Evolutionary conservation across 192 early-diverging fungal species (phyloP).

Genomic region (Physocladia obscura): DNA sequence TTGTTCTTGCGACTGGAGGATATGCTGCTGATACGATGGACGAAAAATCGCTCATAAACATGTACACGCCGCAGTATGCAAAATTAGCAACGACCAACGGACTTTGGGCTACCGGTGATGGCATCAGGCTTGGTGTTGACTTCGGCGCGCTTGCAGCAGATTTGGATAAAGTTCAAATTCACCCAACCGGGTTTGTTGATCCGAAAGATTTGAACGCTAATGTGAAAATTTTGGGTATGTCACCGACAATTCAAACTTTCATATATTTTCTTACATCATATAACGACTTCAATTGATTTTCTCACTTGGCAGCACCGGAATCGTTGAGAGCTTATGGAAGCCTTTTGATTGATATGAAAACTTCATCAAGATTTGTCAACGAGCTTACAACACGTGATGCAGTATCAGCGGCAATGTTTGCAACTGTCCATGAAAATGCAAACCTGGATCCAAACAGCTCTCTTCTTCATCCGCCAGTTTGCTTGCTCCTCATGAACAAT

Average conservation of each 20-base stretch:
- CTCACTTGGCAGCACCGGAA: constrained; percentile 67
- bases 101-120: constrained; percentile 78
- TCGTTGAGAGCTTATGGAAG: constrained; percentile 82
- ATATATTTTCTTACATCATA: not conserved
- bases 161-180: constrained; percentile 85
- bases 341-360: constrained; percentile 65
- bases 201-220: constrained; percentile 67
- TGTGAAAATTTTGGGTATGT: constrained; percentile 70
- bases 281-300: not conserved
- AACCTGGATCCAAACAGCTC: not conserved
- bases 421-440: not conserved
- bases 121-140: constrained; percentile 69
- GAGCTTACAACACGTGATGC: constrained; percentile 82
- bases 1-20: constrained; percentile 83
- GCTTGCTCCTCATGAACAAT: constrained; percentile 43
- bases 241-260: not conserved
- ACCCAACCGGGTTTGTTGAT: constrained; percentile 87
- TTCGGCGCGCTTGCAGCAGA: constrained; percentile 72
- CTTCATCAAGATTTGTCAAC: constrained; percentile 73
- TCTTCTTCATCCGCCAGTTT: not conserved
- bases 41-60: constrained; percentile 10
- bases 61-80: constrained; percentile 22
- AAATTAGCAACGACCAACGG: constrained; percentile 75
- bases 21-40: constrained; percentile 70
- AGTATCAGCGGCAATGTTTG: constrained; percentile 60